Evolutionary conservation across 768 basidiomycete species (phyloP), one percentile per base, ranked within the genome.

Genomic region (Pulveroboletus sp.): DNA sequence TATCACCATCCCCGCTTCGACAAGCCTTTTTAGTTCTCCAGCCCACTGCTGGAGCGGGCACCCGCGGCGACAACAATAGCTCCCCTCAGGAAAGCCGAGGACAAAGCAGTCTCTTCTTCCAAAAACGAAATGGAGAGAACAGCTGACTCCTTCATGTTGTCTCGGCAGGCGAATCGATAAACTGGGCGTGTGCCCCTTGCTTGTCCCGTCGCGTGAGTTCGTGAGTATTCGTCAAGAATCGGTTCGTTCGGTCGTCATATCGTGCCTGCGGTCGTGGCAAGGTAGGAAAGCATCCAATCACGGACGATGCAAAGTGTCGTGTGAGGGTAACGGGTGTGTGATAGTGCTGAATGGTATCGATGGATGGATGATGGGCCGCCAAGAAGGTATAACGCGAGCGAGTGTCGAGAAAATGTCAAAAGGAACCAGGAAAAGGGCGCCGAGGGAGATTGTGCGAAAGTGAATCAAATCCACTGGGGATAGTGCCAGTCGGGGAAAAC

Each of bases 161-260:
- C 32, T 53, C 52, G n/a, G 29, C 40, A 56, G 53, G 55, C 45
- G 59, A 58, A 54, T 43, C 21, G 40, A 45, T 53, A 33, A 55
- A 43, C 54, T 60, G 49, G 60, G 59, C 47, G 49, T 21, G 34
- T 47, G 45, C 43, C 53, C 65, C 61, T 57, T 58, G 61, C 54
- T 54, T 55, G 39, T 54, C 64, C 64, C 52, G 52, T 67, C 47
- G 65, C 42, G 43, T 62, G 62, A 59, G 48, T 54, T 68, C 62
- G 53, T 69, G 42, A 65, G 29, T 50, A 58, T 67, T 68, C 65
- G 63, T 69, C 69, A 64, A 70, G 67, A 70, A 69, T 67, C 49
- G 41, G 46, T 63, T 69, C 64, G 55, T 53, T 67, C 57, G 53
- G 56, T 69, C 64, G 60, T 69, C 39, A 55, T 48, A 31, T 68